A percentile compares a stretch with the other conserved stretches of the same genome.
Conservation (phyloP, 225 moss, liverwort and hornwort species). For the Marchantia polymorpha region DNA sequence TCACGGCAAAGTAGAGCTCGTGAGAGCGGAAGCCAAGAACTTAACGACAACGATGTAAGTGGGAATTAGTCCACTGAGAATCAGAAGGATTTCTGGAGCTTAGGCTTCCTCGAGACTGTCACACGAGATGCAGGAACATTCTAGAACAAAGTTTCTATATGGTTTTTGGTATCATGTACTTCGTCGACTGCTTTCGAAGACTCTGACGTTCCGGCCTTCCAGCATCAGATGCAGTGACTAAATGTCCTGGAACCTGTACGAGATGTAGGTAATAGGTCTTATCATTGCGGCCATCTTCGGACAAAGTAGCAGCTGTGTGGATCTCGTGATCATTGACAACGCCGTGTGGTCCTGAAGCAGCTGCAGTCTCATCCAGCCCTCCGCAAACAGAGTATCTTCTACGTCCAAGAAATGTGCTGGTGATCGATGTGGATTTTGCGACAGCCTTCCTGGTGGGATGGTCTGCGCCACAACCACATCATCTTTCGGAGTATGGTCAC, state of each 20-base stretch:
- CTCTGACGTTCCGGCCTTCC: too few relatives aligned
- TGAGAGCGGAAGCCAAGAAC: conserved; percentile 31
- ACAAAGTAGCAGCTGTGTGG: neutral
- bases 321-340: neutral
- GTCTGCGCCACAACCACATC: neutral
- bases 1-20: conserved; percentile 28
- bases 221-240: too few relatives aligned
- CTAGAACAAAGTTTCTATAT: neutral
- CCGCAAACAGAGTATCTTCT: neutral
- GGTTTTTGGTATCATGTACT: too few relatives aligned
- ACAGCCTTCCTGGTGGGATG: neutral
- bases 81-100: conserved; percentile 54
- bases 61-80: conserved; percentile 60
- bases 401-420: neutral
- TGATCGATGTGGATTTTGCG: neutral
- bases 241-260: too few relatives aligned
- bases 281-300: neutral
- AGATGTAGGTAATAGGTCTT: too few relatives aligned
- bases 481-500: neutral
- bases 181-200: too few relatives aligned
- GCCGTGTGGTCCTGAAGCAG: neutral
- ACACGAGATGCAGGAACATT: conserved; percentile 2
- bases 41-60: conserved; percentile 45
- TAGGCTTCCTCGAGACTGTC: neutral
- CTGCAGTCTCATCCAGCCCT: neutral